These are phyloP conservation scores for Penicillium parvum DNA, from an alignment of 495 filamentous ascomycete genomes.

Conservation along the genomic window DNA sequence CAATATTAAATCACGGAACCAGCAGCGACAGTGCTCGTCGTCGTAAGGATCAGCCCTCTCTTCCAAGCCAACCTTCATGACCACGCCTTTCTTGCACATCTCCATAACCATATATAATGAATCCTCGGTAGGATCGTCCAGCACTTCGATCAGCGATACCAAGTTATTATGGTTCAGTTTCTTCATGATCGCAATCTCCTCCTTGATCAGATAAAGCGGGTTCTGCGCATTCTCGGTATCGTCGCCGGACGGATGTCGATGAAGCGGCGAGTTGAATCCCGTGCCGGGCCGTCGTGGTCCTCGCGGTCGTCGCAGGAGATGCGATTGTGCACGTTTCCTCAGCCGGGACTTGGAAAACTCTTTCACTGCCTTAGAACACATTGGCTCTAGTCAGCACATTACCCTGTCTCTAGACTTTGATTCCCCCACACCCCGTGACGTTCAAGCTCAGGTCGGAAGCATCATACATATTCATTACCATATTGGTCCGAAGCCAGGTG, in stretches of 20 bases:
- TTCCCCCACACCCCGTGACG: no score
- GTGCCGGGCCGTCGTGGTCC: slow-evolving; percentile 48
- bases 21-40: slow-evolving; percentile 77
- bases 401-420: no score
- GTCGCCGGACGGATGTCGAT: slow-evolving; percentile 45
- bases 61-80: slow-evolving; percentile 94
- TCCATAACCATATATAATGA: slow-evolving; percentile 98
- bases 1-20: slow-evolving; percentile 93
- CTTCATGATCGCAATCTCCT: slow-evolving; percentile 99
- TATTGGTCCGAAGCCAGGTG: slow-evolving; percentile 88
- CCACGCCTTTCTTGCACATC: slow-evolving; percentile 96
- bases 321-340: slow-evolving; percentile 88
- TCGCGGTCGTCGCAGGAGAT: slow-evolving; percentile 72
- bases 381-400: neutral
- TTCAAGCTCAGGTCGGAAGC: no score
- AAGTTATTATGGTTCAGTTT: slow-evolving; percentile 93
- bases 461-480: slow-evolving; percentile 90
- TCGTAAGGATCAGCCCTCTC: slow-evolving; percentile 79
- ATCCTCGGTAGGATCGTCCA: slow-evolving; percentile 94
- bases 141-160: slow-evolving; percentile 86
- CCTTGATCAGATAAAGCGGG: slow-evolving; percentile 81
- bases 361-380: slow-evolving; percentile 75
- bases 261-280: slow-evolving; percentile 62
- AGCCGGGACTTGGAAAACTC: slow-evolving; percentile 94
- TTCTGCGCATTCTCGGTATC: slow-evolving; percentile 63